Conservation (phyloP, 2,329 filamentous ascomycete species). For the Venturia effusa region DNA sequence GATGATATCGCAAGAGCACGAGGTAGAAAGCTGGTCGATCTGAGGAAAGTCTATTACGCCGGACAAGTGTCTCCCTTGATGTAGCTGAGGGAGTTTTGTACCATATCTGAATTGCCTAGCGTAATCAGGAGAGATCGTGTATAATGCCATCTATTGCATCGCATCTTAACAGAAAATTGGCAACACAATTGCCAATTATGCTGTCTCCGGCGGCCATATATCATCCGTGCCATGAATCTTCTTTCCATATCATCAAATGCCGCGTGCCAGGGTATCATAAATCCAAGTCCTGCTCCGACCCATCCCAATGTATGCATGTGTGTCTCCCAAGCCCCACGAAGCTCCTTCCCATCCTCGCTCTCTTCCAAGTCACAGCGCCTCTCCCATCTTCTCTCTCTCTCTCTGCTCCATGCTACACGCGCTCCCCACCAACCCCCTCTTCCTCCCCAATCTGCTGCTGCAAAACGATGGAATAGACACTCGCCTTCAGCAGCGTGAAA, state of each 20-base stretch:
- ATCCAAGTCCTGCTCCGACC: neutral
- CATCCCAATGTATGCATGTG: neutral
- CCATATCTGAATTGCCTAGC: neutral
- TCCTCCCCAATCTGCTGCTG: conserved; percentile 89
- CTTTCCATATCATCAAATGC: neutral
- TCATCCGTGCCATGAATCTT: neutral
- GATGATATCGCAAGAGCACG: conserved; percentile 81
- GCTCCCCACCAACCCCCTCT: conserved; percentile 26
- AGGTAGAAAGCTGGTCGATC: conserved; percentile 92
- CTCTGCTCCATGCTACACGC: neutral
- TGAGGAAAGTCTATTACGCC: conserved; percentile 93
- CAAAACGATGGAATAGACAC: conserved; percentile 95
- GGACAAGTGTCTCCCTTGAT: conserved; percentile 30
- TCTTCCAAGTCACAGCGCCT: no score
- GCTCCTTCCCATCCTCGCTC: no score
- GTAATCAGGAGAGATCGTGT: neutral
- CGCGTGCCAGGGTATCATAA: conserved; percentile 7
- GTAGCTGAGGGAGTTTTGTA: neutral
- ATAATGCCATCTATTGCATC: neutral
- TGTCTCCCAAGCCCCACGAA: no score
- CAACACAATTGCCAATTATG: no score
- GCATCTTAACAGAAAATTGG: no score
- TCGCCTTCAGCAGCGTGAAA: conserved; percentile 92
- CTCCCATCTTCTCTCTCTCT: neutral
- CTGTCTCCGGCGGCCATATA: no score